Evolutionary conservation across 371 early-diverging fungal genomes (phyloP), one percentile per base, ranked within the genome.

Genomic region (Apophysomyces ossiformis): DNA sequence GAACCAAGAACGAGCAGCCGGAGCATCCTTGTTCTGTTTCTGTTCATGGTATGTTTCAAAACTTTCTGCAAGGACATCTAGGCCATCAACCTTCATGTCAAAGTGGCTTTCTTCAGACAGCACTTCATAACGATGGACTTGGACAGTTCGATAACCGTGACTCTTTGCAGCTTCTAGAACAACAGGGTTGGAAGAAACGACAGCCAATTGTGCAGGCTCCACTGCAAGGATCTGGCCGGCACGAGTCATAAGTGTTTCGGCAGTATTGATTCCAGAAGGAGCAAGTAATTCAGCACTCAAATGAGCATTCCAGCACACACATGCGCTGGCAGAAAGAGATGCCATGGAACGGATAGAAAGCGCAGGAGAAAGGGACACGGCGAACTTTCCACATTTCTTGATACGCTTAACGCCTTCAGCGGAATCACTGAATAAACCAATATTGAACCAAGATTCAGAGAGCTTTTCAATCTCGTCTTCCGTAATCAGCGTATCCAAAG

Each of bases 251-350:
- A 47, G 16, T 7, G 47, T 47, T 38, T 68, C 64, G 18, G 74
- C 64, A 18, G 64, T 63, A 7, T 65, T 64, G 13, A 72, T 64
- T 16, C 72, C 72, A n/a, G 70, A 60, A 8, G 35, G 47, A 11
- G 69, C 59, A 54, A 80, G 69, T 58, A 77, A 69, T 47, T 81
- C 77, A 60, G 73, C 70, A 37, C 74, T 68, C 44, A 81, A 69
- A 56, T 81, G 81, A 61, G 81, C 77, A 21, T 81, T 73, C 81
- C 77, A 81, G 74, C 76, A 77, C 39, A 81, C 71, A 58, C 76
- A 74, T 39, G 69, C 69, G 54, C 62, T 64, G 18, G 74, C 76
- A 39, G 81, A 77, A 37, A 72, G 71, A 46, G 72, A 69, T 58
- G 77, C 67, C 76, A 81, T 72, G 12, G 76, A 71, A 44, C 77